These are phyloP conservation scores for Paspalum vaginatum DNA, from an alignment of 176 grass and related monocot genomes.

Conservation along the genomic window DNA sequence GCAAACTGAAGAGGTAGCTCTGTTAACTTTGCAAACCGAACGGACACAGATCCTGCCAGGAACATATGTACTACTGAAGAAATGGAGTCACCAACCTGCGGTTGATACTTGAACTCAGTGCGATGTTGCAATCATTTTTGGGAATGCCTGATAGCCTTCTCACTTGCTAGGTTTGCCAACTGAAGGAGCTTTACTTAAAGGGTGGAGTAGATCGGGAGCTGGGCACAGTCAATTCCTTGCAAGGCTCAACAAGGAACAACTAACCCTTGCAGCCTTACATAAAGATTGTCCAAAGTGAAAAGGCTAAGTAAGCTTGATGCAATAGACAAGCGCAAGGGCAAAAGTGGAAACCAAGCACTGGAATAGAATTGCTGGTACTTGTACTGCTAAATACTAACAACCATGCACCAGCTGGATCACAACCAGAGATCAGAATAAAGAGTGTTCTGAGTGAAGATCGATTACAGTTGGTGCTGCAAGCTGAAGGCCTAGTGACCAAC, in stretches of 20 bases:
- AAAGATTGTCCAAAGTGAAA: slow-evolving; percentile 91
- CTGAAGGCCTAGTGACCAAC: slow-evolving; percentile 41
- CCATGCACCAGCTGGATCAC: slow-evolving; percentile 71
- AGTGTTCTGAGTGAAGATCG: slow-evolving; percentile 50
- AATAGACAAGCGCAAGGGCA: slow-evolving; percentile 56
- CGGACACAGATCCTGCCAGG: slow-evolving; percentile 34
- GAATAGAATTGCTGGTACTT: slow-evolving; percentile 55
- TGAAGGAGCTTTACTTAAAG: slow-evolving; percentile 75
- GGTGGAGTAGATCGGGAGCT: slow-evolving; percentile 53
- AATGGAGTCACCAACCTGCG: slow-evolving; percentile 43
- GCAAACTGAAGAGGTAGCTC: slow-evolving; percentile 8
- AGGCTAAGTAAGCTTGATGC: slow-evolving; percentile 60
- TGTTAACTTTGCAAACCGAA: neutral
- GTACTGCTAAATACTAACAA: slow-evolving; percentile 43
- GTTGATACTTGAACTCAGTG: slow-evolving; percentile 36
- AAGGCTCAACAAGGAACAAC: slow-evolving; percentile 85
- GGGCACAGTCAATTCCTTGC: slow-evolving; percentile 80
- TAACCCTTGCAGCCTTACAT: slow-evolving; percentile 79
- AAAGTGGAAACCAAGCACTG: slow-evolving; percentile 41
- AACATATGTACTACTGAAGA: slow-evolving; percentile 33
- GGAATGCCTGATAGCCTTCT: slow-evolving; percentile 36
- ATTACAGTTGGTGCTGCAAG: slow-evolving; percentile 47
- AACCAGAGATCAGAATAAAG: slow-evolving; percentile 59
- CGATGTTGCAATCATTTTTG: slow-evolving; percentile 40
- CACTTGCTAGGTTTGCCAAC: slow-evolving; percentile 47